phyloP scores from a whole-genome alignment of 805 yeast species.

The Candida ficus region DNA sequence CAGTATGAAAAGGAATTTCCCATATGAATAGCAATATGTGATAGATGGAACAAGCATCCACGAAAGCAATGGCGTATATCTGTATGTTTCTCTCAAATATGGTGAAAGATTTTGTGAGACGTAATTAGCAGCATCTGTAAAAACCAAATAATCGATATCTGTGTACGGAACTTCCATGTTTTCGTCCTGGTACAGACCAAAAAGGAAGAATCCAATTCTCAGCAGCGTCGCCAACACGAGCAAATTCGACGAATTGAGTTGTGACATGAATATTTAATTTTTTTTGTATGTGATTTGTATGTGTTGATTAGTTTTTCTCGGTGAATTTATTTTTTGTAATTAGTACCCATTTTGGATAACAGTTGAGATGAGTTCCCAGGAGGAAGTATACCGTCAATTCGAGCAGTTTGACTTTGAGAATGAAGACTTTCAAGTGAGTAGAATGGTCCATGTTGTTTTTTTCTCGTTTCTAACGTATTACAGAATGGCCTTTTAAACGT shows the following conservation, averaged over 20 bases:
- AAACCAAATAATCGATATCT: constrained; percentile 90
- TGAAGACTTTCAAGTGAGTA: constrained; percentile 23
- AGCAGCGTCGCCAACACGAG: constrained; percentile 25
- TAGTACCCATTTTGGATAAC: too few species aligned
- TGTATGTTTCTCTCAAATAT: constrained; percentile 77
- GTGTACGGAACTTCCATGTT: constrained; percentile 80
- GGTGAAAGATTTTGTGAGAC: constrained; percentile 61
- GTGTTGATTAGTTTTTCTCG: not conserved
- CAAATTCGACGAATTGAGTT: constrained; percentile 8
- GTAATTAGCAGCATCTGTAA: constrained; percentile 83
- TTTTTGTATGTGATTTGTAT: not conserved
- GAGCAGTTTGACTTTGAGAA: constrained; percentile 22
- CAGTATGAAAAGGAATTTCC: constrained; percentile 70
- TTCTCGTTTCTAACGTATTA: not conserved
- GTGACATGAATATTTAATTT: not conserved
- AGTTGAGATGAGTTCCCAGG: constrained; percentile 15
- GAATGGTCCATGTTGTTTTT: too few species aligned
- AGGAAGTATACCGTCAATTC: constrained; percentile 21
- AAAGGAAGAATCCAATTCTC: constrained; percentile 61
- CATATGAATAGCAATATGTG: constrained; percentile 53
- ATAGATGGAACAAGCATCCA: constrained; percentile 77
- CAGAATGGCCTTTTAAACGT: constrained; percentile 25
- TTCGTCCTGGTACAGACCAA: constrained; percentile 84
- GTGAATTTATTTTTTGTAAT: not conserved
- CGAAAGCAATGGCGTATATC: constrained; percentile 88